Conservation (phyloP, 768 basidiomycete species). For the Lactifluus rugatus region DNA sequence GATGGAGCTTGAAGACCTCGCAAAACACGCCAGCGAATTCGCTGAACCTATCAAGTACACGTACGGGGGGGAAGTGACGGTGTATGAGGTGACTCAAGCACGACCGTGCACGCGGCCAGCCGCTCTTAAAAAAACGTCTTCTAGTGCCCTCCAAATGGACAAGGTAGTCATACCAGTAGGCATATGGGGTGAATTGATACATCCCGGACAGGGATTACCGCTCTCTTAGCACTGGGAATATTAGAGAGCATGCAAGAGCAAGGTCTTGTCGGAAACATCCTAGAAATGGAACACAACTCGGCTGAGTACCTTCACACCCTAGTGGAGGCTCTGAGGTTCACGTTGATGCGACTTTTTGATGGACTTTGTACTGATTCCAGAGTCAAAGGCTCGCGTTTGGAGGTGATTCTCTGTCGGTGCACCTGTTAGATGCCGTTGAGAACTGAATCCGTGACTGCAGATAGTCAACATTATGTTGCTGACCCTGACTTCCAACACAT, state of each 20-base stretch:
- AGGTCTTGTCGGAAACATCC: conserved; percentile 55
- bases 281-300: conserved; percentile 85
- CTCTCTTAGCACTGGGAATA: conserved; percentile 86
- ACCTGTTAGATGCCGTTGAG: neutral
- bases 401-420: conserved; percentile 35
- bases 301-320: conserved; percentile 80
- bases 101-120: neutral
- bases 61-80: conserved; percentile 73
- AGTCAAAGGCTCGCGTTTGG: conserved; percentile 46
- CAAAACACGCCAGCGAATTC: conserved; percentile 64
- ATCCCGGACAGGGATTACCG: conserved; percentile 60
- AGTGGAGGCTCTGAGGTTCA: conserved; percentile 74
- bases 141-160: conserved; percentile 90
- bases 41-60: conserved; percentile 91
- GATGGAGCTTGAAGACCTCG: conserved; percentile 91
- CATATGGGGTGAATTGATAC: neutral
- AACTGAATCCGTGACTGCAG: conserved; percentile 29
- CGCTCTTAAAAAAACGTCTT: neutral
- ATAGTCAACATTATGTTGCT: conserved; percentile 83
- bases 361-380: neutral
- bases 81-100: conserved; percentile 64
- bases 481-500: conserved; percentile 75
- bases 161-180: conserved; percentile 40
- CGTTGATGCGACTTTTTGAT: conserved; percentile 1
- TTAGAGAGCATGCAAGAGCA: conserved; percentile 77